phyloP scores from a whole-genome alignment of 257 asterid species.

The Ligustrum vulgare region DNA sequence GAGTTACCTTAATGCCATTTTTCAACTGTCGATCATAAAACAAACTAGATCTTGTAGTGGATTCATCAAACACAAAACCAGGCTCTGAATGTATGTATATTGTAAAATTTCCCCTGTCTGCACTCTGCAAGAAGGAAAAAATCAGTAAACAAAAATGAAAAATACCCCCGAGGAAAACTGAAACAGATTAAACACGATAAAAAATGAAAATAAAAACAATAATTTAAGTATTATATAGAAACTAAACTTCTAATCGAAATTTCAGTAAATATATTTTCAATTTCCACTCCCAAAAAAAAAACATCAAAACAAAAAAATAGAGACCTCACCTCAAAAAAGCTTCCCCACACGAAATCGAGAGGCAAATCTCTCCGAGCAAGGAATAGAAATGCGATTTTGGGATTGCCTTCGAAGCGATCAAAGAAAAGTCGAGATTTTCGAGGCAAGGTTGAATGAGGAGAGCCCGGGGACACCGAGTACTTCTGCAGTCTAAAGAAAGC shows the following conservation, averaged over 20 bases:
- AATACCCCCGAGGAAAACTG: no score
- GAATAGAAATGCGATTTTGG: conserved; percentile 80
- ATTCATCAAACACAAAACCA: conserved; percentile 77
- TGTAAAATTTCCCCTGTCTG: conserved; percentile 53
- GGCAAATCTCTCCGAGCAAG: conserved; percentile 71
- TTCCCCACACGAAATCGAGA: conserved; percentile 90
- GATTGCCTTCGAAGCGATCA: conserved; percentile 50
- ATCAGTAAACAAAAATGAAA: neutral
- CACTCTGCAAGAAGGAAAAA: conserved; percentile 55
- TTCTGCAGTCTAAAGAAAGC: conserved; percentile 68
- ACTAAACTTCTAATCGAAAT: neutral
- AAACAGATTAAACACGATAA: neutral
- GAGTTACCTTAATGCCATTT: conserved; percentile 69
- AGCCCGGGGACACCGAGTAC: conserved; percentile 42
- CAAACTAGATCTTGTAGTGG: conserved; percentile 63
- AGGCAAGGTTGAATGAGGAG: conserved; percentile 30
- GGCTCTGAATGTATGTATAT: conserved; percentile 81
- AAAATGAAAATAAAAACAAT: neutral
- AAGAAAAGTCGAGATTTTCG: conserved; percentile 39
- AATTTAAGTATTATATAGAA: neutral
- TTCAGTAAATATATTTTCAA: neutral
- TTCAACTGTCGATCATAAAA: conserved; percentile 63
- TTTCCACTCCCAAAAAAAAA: neutral
- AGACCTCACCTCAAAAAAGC: conserved; percentile 75
- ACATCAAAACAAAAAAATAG: neutral